Base-by-base conservation (phyloP, 2,329 filamentous ascomycete species). In the Zymoseptoria tritici region DNA sequence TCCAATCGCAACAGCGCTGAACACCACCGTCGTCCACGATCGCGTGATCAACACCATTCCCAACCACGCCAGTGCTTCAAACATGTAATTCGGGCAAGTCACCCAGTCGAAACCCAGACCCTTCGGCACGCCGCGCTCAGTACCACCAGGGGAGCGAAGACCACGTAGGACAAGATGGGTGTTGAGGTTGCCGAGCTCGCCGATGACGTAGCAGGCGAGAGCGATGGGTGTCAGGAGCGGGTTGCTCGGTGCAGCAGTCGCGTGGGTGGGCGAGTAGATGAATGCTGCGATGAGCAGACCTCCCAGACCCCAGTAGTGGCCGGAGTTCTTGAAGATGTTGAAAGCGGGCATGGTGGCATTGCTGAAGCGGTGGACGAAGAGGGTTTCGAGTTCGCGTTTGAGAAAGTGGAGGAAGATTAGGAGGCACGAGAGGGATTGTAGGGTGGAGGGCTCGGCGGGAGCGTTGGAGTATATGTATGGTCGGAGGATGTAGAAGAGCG, bases 31-130 rank as follows among this genome's bases (percentile, higher is more conserved):
- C 55, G 86, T 83, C 79, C 88, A 88, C 77, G 87, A 92, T 70
- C 90, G 87, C 68, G 86, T 91, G 57, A 93, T 83, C 51, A 96
- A 73, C 67, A 89, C 87, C 58, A 97, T 81, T 24, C 91, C 92
- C 29, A 89, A 68, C 94, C 94, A 99, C 0, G 92, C 85, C 46
- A 96, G 74, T 6, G 89, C 81, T 73, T 99, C 94, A 68, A 95
- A 97, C 79, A 96, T 85, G 80, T 99, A 99, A 79, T 99, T 99
- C 50, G 94, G 94, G 78, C 92, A 96, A 11, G 94, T 99, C 56
- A 99, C 93, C 42, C 90, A 77, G 64, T 79, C 81, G 76, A 97
- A 97, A 29, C 92, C 90, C 60, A 93, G 85, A 24, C 94, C 94
- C 59, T 80, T 80, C 1, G 94, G 94, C 64, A 99, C 95, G 68